These are phyloP conservation scores for Colletotrichum sp. DNA, from an alignment of 2,329 filamentous ascomycete species.

Conservation along the genomic window DNA sequence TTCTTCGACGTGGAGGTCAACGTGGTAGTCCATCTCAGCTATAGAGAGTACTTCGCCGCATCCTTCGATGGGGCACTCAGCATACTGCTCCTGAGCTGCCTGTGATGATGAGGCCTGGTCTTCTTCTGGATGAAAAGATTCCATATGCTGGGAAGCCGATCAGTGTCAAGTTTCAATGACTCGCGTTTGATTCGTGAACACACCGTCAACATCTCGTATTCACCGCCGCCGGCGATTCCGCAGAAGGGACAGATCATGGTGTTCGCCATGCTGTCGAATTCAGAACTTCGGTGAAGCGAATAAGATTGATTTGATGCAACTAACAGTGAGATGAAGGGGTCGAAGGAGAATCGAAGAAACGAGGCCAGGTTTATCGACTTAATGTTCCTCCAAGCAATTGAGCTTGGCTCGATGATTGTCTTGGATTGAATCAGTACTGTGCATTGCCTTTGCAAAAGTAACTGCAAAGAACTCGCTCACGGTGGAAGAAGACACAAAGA, in stretches of 20 bases:
- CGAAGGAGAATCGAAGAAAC: background rate
- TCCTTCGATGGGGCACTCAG: constrained; percentile 38
- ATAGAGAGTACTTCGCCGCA: constrained; percentile 63
- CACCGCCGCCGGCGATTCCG: constrained; percentile 30
- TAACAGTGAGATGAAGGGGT: background rate
- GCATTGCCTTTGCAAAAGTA: background rate
- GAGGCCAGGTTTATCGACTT: background rate
- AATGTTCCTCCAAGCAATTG: background rate
- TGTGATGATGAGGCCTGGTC: background rate
- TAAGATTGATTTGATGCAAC: background rate
- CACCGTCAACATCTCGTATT: constrained; percentile 41
- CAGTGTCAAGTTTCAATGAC: background rate
- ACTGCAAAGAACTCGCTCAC: background rate
- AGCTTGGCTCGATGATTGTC: background rate
- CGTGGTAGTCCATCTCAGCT: constrained; percentile 60
- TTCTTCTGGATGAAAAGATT: constrained; percentile 30
- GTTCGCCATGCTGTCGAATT: background rate
- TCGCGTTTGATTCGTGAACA: constrained; percentile 8
- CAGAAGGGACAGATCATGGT: constrained; percentile 39
- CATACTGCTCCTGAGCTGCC: constrained; percentile 34
- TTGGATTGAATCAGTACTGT: background rate
- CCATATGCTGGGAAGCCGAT: constrained; percentile 28
- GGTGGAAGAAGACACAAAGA: background rate
- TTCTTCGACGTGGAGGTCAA: constrained; percentile 61
- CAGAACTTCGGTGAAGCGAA: background rate